Evolutionary conservation across 495 filamentous ascomycete species (phyloP), one percentile per base, ranked within the genome.

Genomic region (Annulohypoxylon stygium): DNA sequence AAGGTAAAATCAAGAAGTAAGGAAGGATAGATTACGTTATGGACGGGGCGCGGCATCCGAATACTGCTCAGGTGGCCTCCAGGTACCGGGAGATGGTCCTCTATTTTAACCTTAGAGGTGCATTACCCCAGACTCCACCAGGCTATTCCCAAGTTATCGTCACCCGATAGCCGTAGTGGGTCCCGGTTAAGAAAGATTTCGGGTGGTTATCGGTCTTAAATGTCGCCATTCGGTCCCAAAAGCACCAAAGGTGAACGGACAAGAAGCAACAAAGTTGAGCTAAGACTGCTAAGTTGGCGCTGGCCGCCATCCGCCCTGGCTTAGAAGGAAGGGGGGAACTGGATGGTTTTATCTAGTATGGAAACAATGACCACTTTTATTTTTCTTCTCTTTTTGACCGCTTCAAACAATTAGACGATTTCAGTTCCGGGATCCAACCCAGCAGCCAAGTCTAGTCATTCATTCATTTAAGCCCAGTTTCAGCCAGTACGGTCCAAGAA

Each of bases 211-310:
- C 72, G 72, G 67, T n/a, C 58, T 53, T 64, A 58, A 25, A 74
- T 74, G 71, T 74, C 71, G 71, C 71, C 61, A 74, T 75, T 70
- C 57, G 58, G 72, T 51, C 63, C 58, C 50, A 43, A 70, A 67
- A 70, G 67, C 72, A 74, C 72, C 51, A 63, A 62, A 67, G 14
- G 61, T 61, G 57, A 57, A 62, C 9, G 41, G 63, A 43, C 51
- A 64, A 61, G 36, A 58, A 43, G 16, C 30, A 71, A 71, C 61
- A 65, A 55, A 71, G 30, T 54, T 33, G 23, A 47, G 37, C 58
- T 54, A 61, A 71, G 53, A 55, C 63, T 47, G 67, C 67, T 54
- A 61, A 71, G 53, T 61, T 69, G 57, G 67, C 67, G 50, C 67
- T 47, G 67, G 67, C n/a, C 23, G 48, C 50, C 37, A 14, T 43